These are phyloP conservation scores for Trifolium dubium DNA, from an alignment of 306 rosid genomes.

Conservation along the genomic window DNA sequence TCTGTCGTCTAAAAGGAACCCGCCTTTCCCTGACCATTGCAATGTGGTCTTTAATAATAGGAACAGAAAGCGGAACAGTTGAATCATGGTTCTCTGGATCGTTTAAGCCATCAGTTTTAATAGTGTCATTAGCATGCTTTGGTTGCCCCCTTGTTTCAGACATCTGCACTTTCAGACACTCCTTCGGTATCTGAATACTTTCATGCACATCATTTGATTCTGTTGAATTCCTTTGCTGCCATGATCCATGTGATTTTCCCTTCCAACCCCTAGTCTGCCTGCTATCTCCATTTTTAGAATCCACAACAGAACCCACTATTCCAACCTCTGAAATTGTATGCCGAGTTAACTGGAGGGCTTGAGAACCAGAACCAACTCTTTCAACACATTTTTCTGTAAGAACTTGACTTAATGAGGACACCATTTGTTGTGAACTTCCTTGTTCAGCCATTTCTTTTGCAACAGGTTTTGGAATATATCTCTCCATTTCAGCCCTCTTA, in stretches of 20 bases:
- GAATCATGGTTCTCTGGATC: constrained; percentile 48
- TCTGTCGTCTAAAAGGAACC: constrained; percentile 66
- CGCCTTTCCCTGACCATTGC: constrained; percentile 59
- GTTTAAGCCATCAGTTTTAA: constrained; percentile 57
- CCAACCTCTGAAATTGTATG: constrained; percentile 51
- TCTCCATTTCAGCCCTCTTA: constrained; percentile 96
- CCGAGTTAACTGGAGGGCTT: constrained; percentile 44
- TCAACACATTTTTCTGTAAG: constrained; percentile 47
- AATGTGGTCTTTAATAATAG: constrained; percentile 61
- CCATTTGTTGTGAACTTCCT: constrained; percentile 58
- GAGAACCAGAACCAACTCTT: constrained; percentile 53
- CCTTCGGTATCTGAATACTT: constrained; percentile 50
- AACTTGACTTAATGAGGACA: constrained; percentile 53
- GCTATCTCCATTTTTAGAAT: constrained; percentile 60
- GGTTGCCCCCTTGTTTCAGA: constrained; percentile 54
- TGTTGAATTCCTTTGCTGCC: constrained; percentile 65
- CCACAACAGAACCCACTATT: constrained; percentile 54
- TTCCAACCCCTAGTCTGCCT: constrained; percentile 68
- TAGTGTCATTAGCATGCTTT: constrained; percentile 53
- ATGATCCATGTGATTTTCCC: constrained; percentile 70
- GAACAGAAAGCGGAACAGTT: constrained; percentile 47
- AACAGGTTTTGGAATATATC: constrained; percentile 92
- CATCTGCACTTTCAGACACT: constrained; percentile 49
- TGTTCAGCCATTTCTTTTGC: constrained; percentile 97
- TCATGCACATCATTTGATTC: constrained; percentile 57